phyloP scores from a whole-genome alignment of 371 early-diverging fungal species.

The Mortierella polycephala region DNA sequence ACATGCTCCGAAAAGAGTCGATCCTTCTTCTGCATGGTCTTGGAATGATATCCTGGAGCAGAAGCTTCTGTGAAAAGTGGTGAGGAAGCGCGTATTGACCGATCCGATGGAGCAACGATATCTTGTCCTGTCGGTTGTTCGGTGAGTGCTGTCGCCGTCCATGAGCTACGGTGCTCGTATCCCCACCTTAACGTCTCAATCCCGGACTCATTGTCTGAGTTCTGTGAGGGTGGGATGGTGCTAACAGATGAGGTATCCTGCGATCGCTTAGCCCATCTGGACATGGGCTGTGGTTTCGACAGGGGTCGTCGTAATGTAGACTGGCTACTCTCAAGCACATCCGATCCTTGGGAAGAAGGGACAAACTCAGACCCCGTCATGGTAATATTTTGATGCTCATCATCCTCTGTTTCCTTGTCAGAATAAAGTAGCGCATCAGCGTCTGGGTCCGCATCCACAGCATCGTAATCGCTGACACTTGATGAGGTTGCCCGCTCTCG shows the following conservation, averaged over 20 bases:
- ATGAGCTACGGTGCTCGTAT: not conserved
- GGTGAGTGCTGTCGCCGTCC: not conserved
- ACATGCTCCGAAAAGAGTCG: conserved; percentile 13
- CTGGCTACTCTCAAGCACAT: not conserved
- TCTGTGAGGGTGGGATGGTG: conserved; percentile 5
- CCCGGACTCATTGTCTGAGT: conserved; percentile 3
- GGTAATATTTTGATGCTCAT: no score
- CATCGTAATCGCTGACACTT: no score
- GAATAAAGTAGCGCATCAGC: not conserved
- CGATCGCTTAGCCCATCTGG: no score
- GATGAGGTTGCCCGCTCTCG: not conserved
- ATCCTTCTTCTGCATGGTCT: conserved; percentile 20
- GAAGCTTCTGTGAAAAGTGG: not conserved
- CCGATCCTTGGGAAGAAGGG: conserved; percentile 7
- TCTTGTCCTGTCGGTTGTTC: not conserved
- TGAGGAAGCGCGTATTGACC: not conserved
- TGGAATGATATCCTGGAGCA: not conserved
- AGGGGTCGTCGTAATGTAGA: not conserved
- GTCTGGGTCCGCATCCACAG: not conserved
- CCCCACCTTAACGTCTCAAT: not conserved
- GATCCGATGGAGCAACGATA: no score
- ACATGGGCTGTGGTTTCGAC: not conserved
- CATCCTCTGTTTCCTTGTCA: not conserved
- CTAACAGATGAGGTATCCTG: not conserved
- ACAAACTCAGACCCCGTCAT: not conserved